Evolutionary conservation across 2,329 filamentous ascomycete species (phyloP), one percentile per base, ranked within the genome.

Genomic region (Karstenula rhodostoma): DNA sequence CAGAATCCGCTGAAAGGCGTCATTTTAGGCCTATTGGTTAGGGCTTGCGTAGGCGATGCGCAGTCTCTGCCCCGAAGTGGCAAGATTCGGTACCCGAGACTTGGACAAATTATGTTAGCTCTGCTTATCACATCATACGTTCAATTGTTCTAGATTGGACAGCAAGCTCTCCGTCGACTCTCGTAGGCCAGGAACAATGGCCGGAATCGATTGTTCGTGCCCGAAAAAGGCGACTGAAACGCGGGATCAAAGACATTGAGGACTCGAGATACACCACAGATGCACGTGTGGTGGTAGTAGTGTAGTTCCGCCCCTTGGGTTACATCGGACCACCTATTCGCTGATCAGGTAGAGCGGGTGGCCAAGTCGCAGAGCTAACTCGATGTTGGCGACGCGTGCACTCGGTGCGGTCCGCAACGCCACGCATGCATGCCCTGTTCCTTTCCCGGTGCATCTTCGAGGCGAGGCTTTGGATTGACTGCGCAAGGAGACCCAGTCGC

Each of bases 21-120:
- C 42, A 47, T 46, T 27, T 27, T 5, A 19, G 52, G 40, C 19
- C 27, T n/a, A 37, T 47, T 46, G 12, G 42, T 22, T 27, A 44
- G 25, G 40, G 10, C 44, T 17, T n/a, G 19, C 40, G 40, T 37
- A 44, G 40, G 22, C n/a, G n/a, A n/a, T 22, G 40, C 40, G 29
- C 13, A 37, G 42, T 17, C 32, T 2, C 6, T 27, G 23, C 19
- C 52, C 52, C 29, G 25, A 47, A 35, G 52, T 47, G 52, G 52
- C 52, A 29, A 55, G 19, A 35, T 47, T 46, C 52, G 52, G 52
- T 55, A 42, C 32, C 52, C 52, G 52, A 55, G 52, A 33, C 52
- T 29, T 33, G 42, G n/a, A n/a, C n/a, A n/a, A n/a, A n/a, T n/a
- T n/a, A n/a, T n/a, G n/a, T n/a, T n/a, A n/a, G n/a, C n/a, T n/a